A percentile compares a stretch with the other conserved stretches of the same genome.
Evolutionary conservation across 345 rosid genomes (phyloP).

Genomic region (Adansonia digitata): DNA sequence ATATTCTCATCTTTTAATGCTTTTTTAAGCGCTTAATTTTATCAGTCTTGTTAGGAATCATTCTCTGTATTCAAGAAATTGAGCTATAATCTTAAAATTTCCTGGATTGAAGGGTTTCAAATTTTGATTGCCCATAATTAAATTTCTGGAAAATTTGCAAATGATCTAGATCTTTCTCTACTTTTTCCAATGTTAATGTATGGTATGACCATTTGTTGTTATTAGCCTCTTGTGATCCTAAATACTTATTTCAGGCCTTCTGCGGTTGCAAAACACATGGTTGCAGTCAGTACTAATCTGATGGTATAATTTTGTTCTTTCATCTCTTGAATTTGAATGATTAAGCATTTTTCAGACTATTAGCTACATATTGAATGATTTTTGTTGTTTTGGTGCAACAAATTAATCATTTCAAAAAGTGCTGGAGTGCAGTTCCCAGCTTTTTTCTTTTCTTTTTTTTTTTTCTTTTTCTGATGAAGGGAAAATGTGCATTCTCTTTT

Average conservation of each 20-base stretch:
- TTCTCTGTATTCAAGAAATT: not conserved
- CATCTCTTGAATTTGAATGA: conserved; percentile 1
- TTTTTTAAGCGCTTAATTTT: not conserved
- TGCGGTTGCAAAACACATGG: conserved; percentile 98
- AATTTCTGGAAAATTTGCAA: not conserved
- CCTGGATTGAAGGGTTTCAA: not conserved
- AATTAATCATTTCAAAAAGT: not conserved
- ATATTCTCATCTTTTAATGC: not conserved
- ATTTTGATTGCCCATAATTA: not conserved
- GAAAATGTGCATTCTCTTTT: not conserved
- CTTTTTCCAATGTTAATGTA: not conserved
- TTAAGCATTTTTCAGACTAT: not conserved
- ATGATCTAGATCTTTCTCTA: not conserved
- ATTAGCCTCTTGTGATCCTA: not conserved
- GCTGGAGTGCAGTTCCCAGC: not conserved
- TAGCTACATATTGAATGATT: not conserved
- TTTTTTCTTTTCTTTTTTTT: too few relatives aligned
- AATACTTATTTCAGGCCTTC: conserved; percentile 63
- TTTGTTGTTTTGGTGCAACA: not conserved
- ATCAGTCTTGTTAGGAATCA: not conserved
- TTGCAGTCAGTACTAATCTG: conserved; percentile 96
- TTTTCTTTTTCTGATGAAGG: not conserved
- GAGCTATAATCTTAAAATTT: too few relatives aligned
- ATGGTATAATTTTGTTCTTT: conserved; percentile 36
- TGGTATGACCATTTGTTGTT: not conserved